Evolutionary conservation across 257 asterid genomes (phyloP), one percentile per base, ranked within the genome.

Genomic region (Scutellaria barbata): DNA sequence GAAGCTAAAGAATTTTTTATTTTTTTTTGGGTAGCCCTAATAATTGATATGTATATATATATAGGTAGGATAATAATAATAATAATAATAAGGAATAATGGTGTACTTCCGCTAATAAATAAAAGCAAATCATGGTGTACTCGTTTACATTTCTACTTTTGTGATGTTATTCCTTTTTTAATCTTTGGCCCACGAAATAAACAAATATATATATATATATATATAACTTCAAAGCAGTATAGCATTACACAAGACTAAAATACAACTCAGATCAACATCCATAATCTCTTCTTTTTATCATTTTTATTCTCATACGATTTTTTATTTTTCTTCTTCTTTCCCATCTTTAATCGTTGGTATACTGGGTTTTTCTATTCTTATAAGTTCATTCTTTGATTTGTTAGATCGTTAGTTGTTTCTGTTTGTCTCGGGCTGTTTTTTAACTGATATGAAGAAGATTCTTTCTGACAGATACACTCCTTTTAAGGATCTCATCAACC

Each of bases 201-300:
- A 1, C 2, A 1, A 30, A 0, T 4, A 30, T 30, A 30, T 30
- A 30, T 30, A 30, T 30, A 30, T 4, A 30, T 30, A 30, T 30
- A 30, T 30, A 30, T 30, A 30, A 25, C 30, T 4, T 30, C 35
- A 30, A 4, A 30, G 35, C 35, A 30, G 35, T 30, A 6, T 43
- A 72, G 48, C 68, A 63, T 68, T 71, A 57, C 39, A 30, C 46
- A 39, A n/a, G 17, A n/a, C 22, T 8, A 50, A 58, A 63, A 50
- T 63, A 9, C 79, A 68, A 11, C 75, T 76, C 62, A 63, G 74
- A 76, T 71, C 77, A 58, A 57, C 74, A 53, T 63, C 77, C 18
- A 63, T 20, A 37, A 18, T 57, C 14, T 3, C 11, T 3, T 33
- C 35, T 12, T 52, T 30, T 2, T 30, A 30, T 30, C 35, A 30